Conservation (phyloP, 139 green algal genomes). For the Pseudopediastrum boryanum region DNA sequence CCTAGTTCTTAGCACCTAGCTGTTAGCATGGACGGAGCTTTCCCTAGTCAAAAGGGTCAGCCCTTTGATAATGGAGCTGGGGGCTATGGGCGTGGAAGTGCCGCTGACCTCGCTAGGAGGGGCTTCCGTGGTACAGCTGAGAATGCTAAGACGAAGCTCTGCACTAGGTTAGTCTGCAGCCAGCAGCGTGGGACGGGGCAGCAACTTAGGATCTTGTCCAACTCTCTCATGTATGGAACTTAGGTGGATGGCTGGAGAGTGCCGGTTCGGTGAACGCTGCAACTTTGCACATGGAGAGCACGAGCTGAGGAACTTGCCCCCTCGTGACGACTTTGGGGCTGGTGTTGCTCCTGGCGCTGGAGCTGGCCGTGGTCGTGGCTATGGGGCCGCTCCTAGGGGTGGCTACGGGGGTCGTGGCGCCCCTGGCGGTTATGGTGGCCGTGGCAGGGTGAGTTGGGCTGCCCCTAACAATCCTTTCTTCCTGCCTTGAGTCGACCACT, state of each 20-base stretch:
- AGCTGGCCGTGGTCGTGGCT: slow-evolving; percentile 1
- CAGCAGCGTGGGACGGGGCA: neutral
- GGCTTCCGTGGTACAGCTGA: slow-evolving; percentile 84
- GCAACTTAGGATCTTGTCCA: neutral
- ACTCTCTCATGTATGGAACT: neutral
- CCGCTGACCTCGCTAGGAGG: slow-evolving; percentile 21
- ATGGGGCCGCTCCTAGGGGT: slow-evolving; percentile 20
- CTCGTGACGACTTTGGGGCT: slow-evolving; percentile 36
- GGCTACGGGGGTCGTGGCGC: slow-evolving; percentile 38
- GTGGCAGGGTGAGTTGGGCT: slow-evolving; percentile 34
- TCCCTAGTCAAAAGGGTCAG: slow-evolving; percentile 26
- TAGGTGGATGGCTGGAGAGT: slow-evolving; percentile 70
- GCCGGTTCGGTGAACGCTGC: slow-evolving; percentile 90
- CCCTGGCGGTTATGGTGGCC: slow-evolving; percentile 8
- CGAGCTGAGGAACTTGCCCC: slow-evolving; percentile 78
- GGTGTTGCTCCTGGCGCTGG: neutral
- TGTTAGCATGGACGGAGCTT: slow-evolving; percentile 47
- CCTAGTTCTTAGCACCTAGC: too few species aligned
- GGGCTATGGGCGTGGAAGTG: slow-evolving; percentile 12
- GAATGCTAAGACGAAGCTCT: slow-evolving; percentile 90
- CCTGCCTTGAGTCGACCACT: neutral
- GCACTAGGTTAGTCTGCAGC: slow-evolving; percentile 70
- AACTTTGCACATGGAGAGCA: slow-evolving; percentile 96
- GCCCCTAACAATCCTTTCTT: neutral
- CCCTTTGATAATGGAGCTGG: slow-evolving; percentile 33